Percentiles rank a stretch among this genome's conserved stretches.
phyloP scores from a whole-genome alignment of 805 yeast genomes.

The Spathaspora passalidarum region DNA sequence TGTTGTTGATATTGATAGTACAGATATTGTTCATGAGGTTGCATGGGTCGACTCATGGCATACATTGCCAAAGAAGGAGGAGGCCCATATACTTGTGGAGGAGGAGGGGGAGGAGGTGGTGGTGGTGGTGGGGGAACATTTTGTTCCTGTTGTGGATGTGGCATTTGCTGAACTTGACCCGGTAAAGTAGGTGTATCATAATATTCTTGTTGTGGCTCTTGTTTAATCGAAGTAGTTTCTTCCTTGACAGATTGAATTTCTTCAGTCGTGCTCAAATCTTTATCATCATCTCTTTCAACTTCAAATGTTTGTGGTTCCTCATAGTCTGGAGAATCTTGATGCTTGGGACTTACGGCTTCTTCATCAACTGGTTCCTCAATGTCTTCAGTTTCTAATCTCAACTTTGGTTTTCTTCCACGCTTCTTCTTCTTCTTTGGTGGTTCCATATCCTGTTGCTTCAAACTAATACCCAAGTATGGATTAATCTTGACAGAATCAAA shows the following conservation, averaged over 20 bases:
- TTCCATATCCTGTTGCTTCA: conserved; percentile 14
- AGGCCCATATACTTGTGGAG: neutral
- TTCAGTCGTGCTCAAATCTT: neutral
- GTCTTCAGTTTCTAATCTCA: neutral
- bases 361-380: conserved; percentile 2
- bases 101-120: neutral
- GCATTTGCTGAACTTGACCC: neutral
- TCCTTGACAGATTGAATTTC: neutral
- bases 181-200: neutral
- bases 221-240: neutral
- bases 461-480: conserved; percentile 36
- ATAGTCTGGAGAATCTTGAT: no score
- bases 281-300: neutral
- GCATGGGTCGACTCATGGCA: conserved; percentile 2
- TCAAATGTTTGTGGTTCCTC: neutral
- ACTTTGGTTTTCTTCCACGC: conserved; percentile 4
- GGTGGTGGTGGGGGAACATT: conserved; percentile 2
- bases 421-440: conserved; percentile 3
- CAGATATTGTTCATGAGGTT: neutral
- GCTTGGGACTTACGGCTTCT: neutral
- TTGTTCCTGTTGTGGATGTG: conserved; percentile 1
- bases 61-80: neutral
- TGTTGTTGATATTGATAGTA: conserved; percentile 1
- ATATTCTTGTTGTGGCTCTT: neutral
- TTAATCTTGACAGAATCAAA: conserved; percentile 23